Percentiles rank a stretch among this genome's conserved stretches.
Evolutionary conservation across 2,329 filamentous ascomycete genomes (phyloP).

Genomic region (Phialemonium atrogriseum): DNA sequence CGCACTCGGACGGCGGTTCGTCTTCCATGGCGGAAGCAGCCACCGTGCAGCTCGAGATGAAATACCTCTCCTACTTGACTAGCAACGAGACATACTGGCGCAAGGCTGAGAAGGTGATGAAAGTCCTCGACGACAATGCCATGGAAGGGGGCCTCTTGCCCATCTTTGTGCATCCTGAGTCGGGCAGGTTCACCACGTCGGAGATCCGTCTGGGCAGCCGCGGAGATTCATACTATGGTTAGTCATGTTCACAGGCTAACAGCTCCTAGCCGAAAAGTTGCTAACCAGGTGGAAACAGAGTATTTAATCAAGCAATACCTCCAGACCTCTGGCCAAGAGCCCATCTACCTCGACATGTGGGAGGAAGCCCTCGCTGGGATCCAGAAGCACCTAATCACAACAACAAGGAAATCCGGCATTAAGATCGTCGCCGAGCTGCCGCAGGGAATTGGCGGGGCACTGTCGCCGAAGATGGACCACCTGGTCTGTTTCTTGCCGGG

Average conservation of each 20-base stretch:
- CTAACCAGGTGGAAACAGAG: slow-evolving; percentile 24
- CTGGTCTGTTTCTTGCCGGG: slow-evolving; percentile 71
- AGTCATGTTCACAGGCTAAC: neutral
- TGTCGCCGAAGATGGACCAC: slow-evolving; percentile 68
- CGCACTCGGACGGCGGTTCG: slow-evolving; percentile 59
- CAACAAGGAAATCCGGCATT: slow-evolving; percentile 53
- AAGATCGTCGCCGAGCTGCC: slow-evolving; percentile 63
- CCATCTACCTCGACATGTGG: slow-evolving; percentile 65
- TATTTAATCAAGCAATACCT: slow-evolving; percentile 72
- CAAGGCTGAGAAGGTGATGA: slow-evolving; percentile 60
- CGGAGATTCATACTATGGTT: slow-evolving; percentile 64
- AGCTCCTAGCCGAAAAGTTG: neutral
- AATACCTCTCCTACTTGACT: slow-evolving; percentile 65
- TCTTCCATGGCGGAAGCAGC: slow-evolving; percentile 67
- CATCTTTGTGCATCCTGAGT: slow-evolving; percentile 61
- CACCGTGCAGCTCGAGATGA: slow-evolving; percentile 64
- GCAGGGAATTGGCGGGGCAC: slow-evolving; percentile 41
- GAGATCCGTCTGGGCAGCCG: slow-evolving; percentile 65
- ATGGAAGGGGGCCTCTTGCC: slow-evolving; percentile 59
- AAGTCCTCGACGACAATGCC: slow-evolving; percentile 59
- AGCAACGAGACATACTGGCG: slow-evolving; percentile 66
- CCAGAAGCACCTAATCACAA: slow-evolving; percentile 64
- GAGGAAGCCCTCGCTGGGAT: slow-evolving; percentile 59
- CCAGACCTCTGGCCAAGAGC: slow-evolving; percentile 53
- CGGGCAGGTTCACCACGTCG: slow-evolving; percentile 53